Evolutionary conservation across 1,139 yeast genomes (phyloP), one percentile per base, ranked within the genome.

Genomic region (Nakaseomyces delphensis): DNA sequence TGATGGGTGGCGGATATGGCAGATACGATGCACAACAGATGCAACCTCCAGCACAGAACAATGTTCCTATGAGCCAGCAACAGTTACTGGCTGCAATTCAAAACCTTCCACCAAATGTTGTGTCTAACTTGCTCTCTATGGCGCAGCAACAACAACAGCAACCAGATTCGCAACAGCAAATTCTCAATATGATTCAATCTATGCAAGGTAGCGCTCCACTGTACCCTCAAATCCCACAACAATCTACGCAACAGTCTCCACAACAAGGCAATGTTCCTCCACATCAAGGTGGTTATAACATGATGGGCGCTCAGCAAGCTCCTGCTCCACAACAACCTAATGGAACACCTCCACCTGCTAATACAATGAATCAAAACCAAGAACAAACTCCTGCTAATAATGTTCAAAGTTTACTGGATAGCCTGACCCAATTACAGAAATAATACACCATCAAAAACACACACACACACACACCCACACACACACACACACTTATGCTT

Each of bases 101-200:
- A 54, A 68, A 65, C 39, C 58, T 76, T 49, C 77, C 76, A 44
- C 78, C 79, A 8, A 64, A 65, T 33, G 69, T 77, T 14, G 66
- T 76, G 45, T 77, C 76, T 41, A 71, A 62, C 50, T 64, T 76
- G 53, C 56, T 76, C 29, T 58, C 70, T 1, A 55, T 73, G 43
- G 69, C 68, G 1, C 66, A 66, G 39, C 64, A 62, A 43, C 66
- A 57, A 42, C 60, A 57, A 25, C 64, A 59, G 36, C 66, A 55
- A 40, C 62, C 48, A 10, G 60, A 40, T 18, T 35, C 40, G 29
- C 61, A 52, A 21, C 60, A 55, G 40, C 58, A 53, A 42, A 46
- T 51, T 32, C 47, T 57, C n/a, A 59, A 59, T 13, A 45, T 56
- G 38, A 47, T 59, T 23, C 64, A 58, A 44, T 50, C 57, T 11